Evolutionary conservation across 2,329 filamentous ascomycete species (phyloP), one percentile per base, ranked within the genome.

Genomic region (Epichloe brachyelytri): DNA sequence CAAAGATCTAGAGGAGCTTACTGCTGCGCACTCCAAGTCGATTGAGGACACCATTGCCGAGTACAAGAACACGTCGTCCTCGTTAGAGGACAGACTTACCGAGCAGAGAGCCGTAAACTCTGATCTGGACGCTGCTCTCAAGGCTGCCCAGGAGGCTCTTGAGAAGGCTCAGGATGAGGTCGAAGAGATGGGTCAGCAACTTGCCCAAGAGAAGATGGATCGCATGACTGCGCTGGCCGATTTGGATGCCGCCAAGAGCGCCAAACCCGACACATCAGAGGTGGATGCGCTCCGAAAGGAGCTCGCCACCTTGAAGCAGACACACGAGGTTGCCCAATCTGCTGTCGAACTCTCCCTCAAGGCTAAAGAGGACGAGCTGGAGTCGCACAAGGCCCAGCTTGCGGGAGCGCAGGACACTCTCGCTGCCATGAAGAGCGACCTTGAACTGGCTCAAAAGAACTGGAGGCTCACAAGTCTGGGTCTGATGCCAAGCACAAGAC

Each of bases 161-260:
- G 64, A 62, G 48, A 72, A 74, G 59, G 62, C 69, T 2, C 67
- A 76, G 55, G 64, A 67, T 30, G 78, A 81, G 56, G 62, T 70
- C 34, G 70, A 72, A 55, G 68, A 72, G 22, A 63, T 80, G 55
- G 71, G 72, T 51, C 73, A 75, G 57, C 71, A 76, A 57, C 73
- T 82, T 41, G 78, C 76, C 2, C 69, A 75, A 46, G 76, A 77
- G 56, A 81, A 81, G 69, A 79, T 80, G 68, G 75, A 75, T 51
- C 78, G 78, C 54, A 75, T 78, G 53, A 76, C 74, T 51, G 73
- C 78, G 10, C 72, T 78, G 63, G 79, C 79, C 19, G 79, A 81
- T 48, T 71, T 83, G 15, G 80, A 84, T 54, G 77, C 77, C 7
- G 65, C 70, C 43, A 75, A 72, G 66, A 80, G 70, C 59, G 71